Base-by-base conservation (phyloP, 768 basidiomycete genomes). In the Hericium alpestre region DNA sequence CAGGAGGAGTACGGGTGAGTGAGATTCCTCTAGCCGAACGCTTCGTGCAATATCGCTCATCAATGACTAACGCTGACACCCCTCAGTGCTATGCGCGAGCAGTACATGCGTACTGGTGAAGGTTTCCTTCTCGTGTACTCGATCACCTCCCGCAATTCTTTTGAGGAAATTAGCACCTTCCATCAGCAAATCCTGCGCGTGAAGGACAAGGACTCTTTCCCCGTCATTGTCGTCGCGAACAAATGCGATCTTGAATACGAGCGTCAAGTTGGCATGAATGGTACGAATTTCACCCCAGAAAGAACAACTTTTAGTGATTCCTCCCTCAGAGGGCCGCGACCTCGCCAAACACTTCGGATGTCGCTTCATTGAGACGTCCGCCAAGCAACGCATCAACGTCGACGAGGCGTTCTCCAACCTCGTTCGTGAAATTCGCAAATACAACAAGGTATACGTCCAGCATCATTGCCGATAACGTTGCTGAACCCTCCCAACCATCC, bases 31-130 rank as follows among this genome's bases (percentile, higher is more conserved):
- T 46, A 46, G 43, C 43, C 43, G 43, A 12, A 12, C 16, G 22
- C n/a, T 32, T 41, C 32, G 38, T 10, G 18, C 27, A 13, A 18
- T 57, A 27, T 25, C 23, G 10, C 8, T 40, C 27, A 6, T 32
- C 8, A 32, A 7, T 32, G 32, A 32, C 32, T 32, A 32, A 32
- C 32, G 9, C 32, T 32, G 32, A 32, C 32, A 15, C 40, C 61
- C 18, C 58, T 53, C 67, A 94, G 92, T 57, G 95, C 95, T 22
- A 97, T 98, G 95, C 86, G 95, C 50, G 95, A 98, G 68, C 95
- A 97, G 67, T 98, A 98, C 75, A 98, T 97, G 93, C 84, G 93
- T 54, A 93, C 93, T 25, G 95, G 95, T 59, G 94, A 98, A 72
- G 95, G 94, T 11, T 98, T 98, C 78, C 81, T 98, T 46, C 84